Conservation (phyloP, 495 filamentous ascomycete species). For the Trypethelium eluteriae region DNA sequence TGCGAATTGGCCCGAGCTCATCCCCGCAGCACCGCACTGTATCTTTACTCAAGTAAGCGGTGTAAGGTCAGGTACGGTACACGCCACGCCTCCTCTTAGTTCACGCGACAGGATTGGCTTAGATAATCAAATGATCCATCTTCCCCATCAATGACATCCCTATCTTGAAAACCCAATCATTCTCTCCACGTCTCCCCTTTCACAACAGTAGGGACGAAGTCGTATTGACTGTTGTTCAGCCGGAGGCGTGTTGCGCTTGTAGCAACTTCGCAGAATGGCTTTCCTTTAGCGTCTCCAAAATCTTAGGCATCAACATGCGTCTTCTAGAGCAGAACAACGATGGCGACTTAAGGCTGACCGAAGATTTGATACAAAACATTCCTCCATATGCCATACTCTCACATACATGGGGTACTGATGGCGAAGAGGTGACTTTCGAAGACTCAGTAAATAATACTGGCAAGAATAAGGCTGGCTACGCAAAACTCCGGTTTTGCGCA, state of each 20-base stretch:
- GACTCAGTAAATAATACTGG: not conserved
- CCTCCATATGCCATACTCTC: conserved; percentile 16
- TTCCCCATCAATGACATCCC: not conserved
- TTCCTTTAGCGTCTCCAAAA: not conserved
- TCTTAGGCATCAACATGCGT: not conserved
- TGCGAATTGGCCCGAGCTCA: too few relatives aligned
- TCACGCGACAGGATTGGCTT: too few relatives aligned
- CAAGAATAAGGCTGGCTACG: conserved; percentile 16
- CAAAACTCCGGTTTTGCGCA: conserved; percentile 18
- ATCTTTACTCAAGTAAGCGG: too few relatives aligned
- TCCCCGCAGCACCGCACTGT: too few relatives aligned
- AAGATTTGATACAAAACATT: not conserved
- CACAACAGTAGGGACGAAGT: not conserved
- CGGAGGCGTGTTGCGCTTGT: not conserved
- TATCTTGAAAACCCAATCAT: not conserved
- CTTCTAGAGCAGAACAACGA: not conserved
- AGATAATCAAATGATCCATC: too few relatives aligned
- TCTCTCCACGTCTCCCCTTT: not conserved
- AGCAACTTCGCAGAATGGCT: conserved; percentile 1
- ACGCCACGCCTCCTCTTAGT: too few relatives aligned
- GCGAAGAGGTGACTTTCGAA: conserved; percentile 17
- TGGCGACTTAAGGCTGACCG: not conserved
- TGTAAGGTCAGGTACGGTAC: too few relatives aligned
- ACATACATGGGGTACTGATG: conserved; percentile 15
- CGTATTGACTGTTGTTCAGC: not conserved